These are phyloP conservation scores for Agrostemma githago DNA, from an alignment of 148 eudicot genomes.

Conservation along the genomic window DNA sequence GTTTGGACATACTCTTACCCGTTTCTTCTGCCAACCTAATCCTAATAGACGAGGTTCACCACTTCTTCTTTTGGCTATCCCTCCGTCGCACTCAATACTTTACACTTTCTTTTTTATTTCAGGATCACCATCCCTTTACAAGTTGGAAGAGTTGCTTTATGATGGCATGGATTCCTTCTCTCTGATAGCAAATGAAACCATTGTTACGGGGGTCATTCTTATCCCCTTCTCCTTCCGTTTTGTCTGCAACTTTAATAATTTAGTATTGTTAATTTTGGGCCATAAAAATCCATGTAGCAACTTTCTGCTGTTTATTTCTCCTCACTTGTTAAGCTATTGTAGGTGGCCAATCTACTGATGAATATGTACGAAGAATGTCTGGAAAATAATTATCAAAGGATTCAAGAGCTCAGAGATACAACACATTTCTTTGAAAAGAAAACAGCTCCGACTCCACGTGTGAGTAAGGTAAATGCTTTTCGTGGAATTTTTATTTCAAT, in stretches of 20 bases:
- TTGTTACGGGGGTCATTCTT: constrained; percentile 52
- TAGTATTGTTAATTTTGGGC: neutral
- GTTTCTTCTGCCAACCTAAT: too few species aligned
- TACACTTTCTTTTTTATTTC: constrained; percentile 5
- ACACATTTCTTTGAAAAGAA: neutral
- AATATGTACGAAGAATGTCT: constrained; percentile 65
- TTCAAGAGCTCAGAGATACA: constrained; percentile 46
- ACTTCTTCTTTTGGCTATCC: too few species aligned
- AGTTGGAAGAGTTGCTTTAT: constrained; percentile 52
- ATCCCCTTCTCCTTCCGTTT: neutral
- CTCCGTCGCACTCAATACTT: too few species aligned
- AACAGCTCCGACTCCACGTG: constrained; percentile 23
- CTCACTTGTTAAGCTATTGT: constrained; percentile 4
- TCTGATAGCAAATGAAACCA: constrained; percentile 44
- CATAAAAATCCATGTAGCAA: neutral
- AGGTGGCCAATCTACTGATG: constrained; percentile 54
- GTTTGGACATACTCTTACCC: too few species aligned
- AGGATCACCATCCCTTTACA: constrained; percentile 54
- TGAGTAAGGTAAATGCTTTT: constrained; percentile 37
- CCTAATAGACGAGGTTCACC: too few species aligned
- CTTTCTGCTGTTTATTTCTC: neutral
- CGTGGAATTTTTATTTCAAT: neutral
- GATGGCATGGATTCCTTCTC: constrained; percentile 52
- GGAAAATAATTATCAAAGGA: constrained; percentile 46
- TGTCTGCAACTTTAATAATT: neutral